A percentile compares a stretch with the other conserved stretches of the same genome.
Conservation (phyloP, 2,329 filamentous ascomycete species). For the Emergomyces orientalis region DNA sequence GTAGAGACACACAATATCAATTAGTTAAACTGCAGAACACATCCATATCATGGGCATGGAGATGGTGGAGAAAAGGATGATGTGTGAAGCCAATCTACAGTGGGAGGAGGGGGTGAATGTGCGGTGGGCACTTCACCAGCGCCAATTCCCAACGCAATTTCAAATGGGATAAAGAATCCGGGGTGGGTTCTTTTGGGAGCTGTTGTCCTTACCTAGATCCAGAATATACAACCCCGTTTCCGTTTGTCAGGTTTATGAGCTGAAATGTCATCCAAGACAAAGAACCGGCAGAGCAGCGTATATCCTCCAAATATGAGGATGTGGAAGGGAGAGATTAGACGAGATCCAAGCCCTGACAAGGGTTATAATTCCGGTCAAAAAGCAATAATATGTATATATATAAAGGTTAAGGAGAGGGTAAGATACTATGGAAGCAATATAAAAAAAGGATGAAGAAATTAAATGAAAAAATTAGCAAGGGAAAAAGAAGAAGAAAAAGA, state of each 20-base stretch:
- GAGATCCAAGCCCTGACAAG: slow-evolving; percentile 2
- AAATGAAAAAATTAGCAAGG: slow-evolving; percentile 24
- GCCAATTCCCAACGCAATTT: not conserved
- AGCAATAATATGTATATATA: slow-evolving; percentile 1
- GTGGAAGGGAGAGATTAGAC: slow-evolving; percentile 9
- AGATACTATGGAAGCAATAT: not conserved
- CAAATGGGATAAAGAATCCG: not conserved
- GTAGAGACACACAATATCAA: not conserved
- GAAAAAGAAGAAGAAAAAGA: slow-evolving; percentile 19
- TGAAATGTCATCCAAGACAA: not conserved
- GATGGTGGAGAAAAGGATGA: not conserved
- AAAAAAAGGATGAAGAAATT: not conserved
- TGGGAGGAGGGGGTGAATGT: slow-evolving; percentile 1
- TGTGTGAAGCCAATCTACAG: not conserved
- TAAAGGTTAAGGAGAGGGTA: not conserved
- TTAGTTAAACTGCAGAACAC: not conserved
- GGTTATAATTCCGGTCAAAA: not conserved
- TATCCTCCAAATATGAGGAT: not conserved
- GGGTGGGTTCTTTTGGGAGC: not conserved
- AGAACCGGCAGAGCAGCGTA: not conserved
- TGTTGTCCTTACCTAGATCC: not conserved
- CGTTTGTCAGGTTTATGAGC: not conserved
- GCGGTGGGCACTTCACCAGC: not conserved
- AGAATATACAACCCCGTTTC: slow-evolving; percentile 1
- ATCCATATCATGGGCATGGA: not conserved